phyloP scores from a whole-genome alignment of 148 eudicot species.

The Diospyros lotus region DNA sequence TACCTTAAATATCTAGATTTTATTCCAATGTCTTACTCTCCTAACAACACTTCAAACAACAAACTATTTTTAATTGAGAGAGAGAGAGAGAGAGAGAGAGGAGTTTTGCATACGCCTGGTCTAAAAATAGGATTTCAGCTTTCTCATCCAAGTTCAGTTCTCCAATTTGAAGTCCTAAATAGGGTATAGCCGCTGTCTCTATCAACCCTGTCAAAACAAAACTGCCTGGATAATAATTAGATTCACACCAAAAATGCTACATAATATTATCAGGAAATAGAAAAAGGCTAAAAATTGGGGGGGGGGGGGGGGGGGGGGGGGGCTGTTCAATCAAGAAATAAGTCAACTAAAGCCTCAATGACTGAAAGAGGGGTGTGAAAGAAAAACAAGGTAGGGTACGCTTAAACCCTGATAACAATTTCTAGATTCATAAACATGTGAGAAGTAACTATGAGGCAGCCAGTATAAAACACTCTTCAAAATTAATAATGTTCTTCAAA shows the following conservation, averaged over 20 bases:
- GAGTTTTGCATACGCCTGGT: conserved; percentile 51
- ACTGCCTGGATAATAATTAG: conserved; percentile 81
- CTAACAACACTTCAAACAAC: background rate
- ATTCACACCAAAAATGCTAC: conserved; percentile 1
- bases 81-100: background rate
- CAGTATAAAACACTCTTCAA: background rate
- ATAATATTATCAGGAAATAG: background rate
- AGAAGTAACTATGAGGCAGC: background rate
- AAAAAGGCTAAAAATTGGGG: background rate
- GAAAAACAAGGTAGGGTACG: background rate
- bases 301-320: background rate
- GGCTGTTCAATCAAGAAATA: background rate
- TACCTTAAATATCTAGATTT: background rate
- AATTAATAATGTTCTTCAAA: background rate
- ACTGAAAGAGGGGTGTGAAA: too few relatives aligned
- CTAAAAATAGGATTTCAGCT: conserved; percentile 78
- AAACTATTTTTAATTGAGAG: background rate
- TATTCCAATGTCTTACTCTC: background rate
- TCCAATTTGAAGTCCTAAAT: conserved; percentile 53
- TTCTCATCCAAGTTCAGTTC: conserved; percentile 78
- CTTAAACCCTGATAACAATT: background rate
- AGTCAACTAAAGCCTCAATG: background rate
- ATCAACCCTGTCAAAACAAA: conserved; percentile 91
- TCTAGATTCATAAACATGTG: background rate
- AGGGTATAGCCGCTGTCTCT: conserved; percentile 66